Percentiles rank a stretch among this genome's conserved stretches.
These are phyloP conservation scores for Monilinia polystroma DNA, from an alignment of 2,329 filamentous ascomycete genomes.

Conservation along the genomic window DNA sequence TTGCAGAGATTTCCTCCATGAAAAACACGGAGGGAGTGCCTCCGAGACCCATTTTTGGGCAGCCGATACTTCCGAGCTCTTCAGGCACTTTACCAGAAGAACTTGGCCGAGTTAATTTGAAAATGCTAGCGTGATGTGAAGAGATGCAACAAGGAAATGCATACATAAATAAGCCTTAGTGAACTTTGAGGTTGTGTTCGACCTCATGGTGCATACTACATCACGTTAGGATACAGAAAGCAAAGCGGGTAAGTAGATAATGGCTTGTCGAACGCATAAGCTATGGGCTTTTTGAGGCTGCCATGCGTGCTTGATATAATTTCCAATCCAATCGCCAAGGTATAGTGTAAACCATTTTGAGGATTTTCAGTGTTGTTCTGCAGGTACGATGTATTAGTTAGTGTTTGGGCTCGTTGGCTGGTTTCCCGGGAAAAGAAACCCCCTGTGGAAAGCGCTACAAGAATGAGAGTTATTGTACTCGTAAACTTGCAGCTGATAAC, in stretches of 20 bases:
- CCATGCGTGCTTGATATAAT: neutral
- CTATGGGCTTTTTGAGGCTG: neutral
- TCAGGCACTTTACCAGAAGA: neutral
- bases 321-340: neutral
- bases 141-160: neutral
- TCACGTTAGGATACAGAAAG: neutral
- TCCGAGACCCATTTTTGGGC: neutral
- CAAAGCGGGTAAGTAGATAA: constrained; percentile 7
- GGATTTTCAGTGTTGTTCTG: constrained; percentile 1
- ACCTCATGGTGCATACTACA: neutral
- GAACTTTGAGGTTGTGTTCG: neutral
- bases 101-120: neutral
- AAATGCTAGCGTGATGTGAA: neutral
- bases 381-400: constrained; percentile 2
- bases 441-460: no score
- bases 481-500: no score
- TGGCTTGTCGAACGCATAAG: constrained; percentile 2
- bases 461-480: no score
- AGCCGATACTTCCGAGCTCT: neutral
- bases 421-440: neutral
- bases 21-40: constrained; percentile 7
- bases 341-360: neutral
- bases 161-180: neutral
- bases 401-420: neutral
- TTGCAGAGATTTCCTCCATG: neutral